Base-by-base conservation (phyloP, 768 basidiomycete genomes). In the Ramaria rubella region DNA sequence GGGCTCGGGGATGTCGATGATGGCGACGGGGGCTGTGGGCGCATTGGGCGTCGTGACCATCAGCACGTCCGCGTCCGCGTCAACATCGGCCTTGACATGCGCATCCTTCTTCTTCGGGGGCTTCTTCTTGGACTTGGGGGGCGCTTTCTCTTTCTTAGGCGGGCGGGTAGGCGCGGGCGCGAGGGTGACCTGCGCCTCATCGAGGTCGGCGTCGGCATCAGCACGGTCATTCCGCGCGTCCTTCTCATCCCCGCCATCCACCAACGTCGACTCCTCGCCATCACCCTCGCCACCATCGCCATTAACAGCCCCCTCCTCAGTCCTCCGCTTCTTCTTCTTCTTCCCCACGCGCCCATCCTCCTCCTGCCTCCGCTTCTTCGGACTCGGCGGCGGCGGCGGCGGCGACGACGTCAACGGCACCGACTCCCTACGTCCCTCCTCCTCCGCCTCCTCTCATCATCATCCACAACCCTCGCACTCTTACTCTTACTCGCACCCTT, bases 1-100 rank as follows among this genome's bases (percentile, higher is more conserved):
- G 1, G 74, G 73, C 56, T 78, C 78, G 11, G 78, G 74, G 29
- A 79, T 68, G 24, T 85, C 71, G 58, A 83, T 74, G 56, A 82
- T 78, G 31, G 80, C 70, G 11, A 70, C 62, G 34, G 64, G 62
- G 53, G 73, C 64, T 26, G 63, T 62, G 26, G 38, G 30, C 23
- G 3, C 27, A 33, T 57, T 49, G 7, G 33, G 11, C 5, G 40
- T 15, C 5, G 40, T 48, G 30, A 51, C 24, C 49, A 51, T 36
- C 5, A 51, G 30, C n/a, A 51, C 67, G 60, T 70, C 71, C 58
- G n/a, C n/a, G n/a, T 68, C 65, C 6, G 64, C 59, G 61, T 79
- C 65, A 63, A 70, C 55, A 58, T 66, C 45, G 50, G 58, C 44
- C 46, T 43, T 33, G 30, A 23, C 36, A 31, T n/a, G n/a, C n/a